Conservation (phyloP, 768 basidiomycete species). For the Mycena chlorophos region DNA sequence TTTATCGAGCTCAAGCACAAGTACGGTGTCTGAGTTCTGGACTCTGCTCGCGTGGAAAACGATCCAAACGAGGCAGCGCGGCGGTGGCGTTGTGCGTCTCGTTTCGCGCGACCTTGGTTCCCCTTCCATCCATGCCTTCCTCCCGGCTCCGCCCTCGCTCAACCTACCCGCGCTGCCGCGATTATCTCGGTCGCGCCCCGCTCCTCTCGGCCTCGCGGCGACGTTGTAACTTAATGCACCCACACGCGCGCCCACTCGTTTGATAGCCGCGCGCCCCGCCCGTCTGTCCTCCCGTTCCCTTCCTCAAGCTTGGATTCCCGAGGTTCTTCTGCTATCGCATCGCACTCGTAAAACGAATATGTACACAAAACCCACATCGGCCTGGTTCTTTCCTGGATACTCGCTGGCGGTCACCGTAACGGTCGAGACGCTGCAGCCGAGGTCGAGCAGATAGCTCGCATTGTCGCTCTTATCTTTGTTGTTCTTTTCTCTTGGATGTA, state of each 20-base stretch:
- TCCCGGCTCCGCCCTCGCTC: not conserved
- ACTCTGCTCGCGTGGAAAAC: not conserved
- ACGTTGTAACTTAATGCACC: not conserved
- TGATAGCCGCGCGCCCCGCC: not conserved
- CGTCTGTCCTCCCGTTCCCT: not conserved
- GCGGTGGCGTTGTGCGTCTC: not conserved
- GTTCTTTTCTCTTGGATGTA: not conserved
- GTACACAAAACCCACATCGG: not conserved
- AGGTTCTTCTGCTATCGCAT: not conserved
- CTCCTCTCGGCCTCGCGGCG: not conserved
- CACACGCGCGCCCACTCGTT: not conserved
- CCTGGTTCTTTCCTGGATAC: too few relatives aligned
- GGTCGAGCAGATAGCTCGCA: not conserved
- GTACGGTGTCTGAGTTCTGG: slow-evolving; percentile 48
- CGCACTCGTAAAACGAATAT: not conserved
- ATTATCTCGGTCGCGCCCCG: not conserved
- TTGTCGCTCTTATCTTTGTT: not conserved
- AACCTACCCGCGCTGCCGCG: not conserved
- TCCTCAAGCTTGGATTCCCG: not conserved
- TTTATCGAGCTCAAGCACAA: slow-evolving; percentile 55
- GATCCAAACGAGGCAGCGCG: too few relatives aligned
- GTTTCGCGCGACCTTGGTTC: not conserved
- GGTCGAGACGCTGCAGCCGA: too few relatives aligned
- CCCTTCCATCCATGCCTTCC: not conserved
- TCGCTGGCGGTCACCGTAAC: too few relatives aligned